Conservation (phyloP, 1,139 yeast species). For the Suhomyces kunorum region DNA sequence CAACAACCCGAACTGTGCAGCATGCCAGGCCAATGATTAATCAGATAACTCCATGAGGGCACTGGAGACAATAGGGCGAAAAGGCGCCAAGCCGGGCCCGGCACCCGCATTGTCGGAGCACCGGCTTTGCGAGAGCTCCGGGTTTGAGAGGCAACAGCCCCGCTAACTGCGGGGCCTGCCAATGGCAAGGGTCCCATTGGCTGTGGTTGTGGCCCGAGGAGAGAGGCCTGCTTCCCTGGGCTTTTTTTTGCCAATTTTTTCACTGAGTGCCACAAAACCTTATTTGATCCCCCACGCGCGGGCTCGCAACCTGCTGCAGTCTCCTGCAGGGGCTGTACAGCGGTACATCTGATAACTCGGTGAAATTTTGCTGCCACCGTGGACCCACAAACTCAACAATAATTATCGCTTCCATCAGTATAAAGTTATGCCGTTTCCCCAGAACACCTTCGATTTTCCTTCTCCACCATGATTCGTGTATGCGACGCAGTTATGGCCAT, state of each 20-base stretch:
- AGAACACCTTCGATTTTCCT: background rate
- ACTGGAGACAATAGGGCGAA: no score
- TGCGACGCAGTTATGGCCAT: conserved; percentile 5
- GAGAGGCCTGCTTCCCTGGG: no score
- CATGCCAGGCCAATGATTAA: conserved; percentile 12
- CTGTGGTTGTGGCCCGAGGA: no score
- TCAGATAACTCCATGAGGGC: conserved; percentile 14
- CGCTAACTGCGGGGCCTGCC: no score
- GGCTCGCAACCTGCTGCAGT: conserved; percentile 1
- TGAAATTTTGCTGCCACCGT: conserved; percentile 4
- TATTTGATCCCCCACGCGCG: background rate
- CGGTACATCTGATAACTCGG: conserved; percentile 8
- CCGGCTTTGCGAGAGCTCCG: no score
- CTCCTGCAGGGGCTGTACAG: conserved; percentile 4
- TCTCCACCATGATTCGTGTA: conserved; percentile 7
- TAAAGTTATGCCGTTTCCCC: background rate
- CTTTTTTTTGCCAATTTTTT: no score
- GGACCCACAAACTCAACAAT: no score
- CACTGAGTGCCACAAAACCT: background rate
- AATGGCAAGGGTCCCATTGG: no score
- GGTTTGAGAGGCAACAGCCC: no score
- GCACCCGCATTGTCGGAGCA: no score
- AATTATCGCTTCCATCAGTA: no score
- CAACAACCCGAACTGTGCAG: background rate
- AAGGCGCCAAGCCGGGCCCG: background rate